These are phyloP conservation scores for Closterium sp. DNA, from an alignment of 139 green algal species.

Conservation along the genomic window DNA sequence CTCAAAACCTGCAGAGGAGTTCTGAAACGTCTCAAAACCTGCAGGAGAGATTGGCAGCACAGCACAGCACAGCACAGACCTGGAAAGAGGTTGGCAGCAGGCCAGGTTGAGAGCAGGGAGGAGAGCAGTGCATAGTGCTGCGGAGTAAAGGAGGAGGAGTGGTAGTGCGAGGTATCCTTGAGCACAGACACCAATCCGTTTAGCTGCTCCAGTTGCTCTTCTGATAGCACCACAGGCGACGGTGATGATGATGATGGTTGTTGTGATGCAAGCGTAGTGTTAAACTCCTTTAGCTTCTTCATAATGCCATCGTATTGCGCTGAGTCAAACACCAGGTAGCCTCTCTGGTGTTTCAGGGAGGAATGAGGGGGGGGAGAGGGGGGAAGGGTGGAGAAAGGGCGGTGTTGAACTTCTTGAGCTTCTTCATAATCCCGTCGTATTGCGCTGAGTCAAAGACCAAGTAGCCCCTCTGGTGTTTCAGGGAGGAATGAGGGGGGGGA, in stretches of 20 bases:
- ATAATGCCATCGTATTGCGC: slow-evolving; percentile 44
- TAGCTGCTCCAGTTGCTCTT: neutral
- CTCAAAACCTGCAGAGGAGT: too few relatives aligned
- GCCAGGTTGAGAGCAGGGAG: slow-evolving; percentile 34
- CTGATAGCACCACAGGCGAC: neutral
- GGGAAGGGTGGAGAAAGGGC: neutral
- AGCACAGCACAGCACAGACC: slow-evolving; percentile 11
- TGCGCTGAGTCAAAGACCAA: too few relatives aligned
- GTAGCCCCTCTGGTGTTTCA: too few relatives aligned
- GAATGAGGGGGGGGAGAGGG: too few relatives aligned
- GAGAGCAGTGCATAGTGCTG: slow-evolving; percentile 24
- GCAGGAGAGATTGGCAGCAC: too few relatives aligned
- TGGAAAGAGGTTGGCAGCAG: slow-evolving; percentile 39
- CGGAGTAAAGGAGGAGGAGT: slow-evolving; percentile 37
- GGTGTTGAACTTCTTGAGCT: too few relatives aligned
- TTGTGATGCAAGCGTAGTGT: neutral
- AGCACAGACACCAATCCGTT: neutral
- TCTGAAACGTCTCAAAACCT: too few relatives aligned
- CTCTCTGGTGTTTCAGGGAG: slow-evolving; percentile 9
- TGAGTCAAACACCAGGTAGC: slow-evolving; percentile 44
- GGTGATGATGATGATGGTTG: neutral
- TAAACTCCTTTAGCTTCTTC: slow-evolving; percentile 49
- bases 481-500: too few relatives aligned
- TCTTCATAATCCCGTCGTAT: too few relatives aligned
- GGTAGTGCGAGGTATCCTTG: slow-evolving; percentile 40